phyloP scores from a whole-genome alignment of 768 basidiomycete genomes.

The Boletus subcaerulescens region DNA sequence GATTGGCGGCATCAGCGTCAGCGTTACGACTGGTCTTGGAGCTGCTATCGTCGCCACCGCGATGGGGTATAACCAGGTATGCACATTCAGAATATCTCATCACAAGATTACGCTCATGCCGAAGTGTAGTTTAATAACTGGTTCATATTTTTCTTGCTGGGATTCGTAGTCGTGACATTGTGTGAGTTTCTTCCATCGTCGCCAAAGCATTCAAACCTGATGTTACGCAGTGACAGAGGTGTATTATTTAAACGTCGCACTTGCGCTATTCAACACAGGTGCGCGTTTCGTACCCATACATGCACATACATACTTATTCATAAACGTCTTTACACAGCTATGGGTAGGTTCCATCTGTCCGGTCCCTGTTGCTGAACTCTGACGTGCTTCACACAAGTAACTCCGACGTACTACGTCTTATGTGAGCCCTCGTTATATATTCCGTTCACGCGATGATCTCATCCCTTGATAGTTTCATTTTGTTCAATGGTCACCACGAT shows the following conservation, averaged over 20 bases:
- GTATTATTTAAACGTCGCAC: constrained; percentile 92
- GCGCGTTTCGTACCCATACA: constrained; percentile 21
- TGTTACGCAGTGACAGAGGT: constrained; percentile 71
- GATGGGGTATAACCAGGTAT: constrained; percentile 73
- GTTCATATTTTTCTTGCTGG: constrained; percentile 88
- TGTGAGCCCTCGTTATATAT: constrained; percentile 45
- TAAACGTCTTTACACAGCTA: constrained; percentile 39
- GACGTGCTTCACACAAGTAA: constrained; percentile 47
- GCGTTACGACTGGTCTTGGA: constrained; percentile 92
- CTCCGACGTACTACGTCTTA: constrained; percentile 84
- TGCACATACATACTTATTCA: constrained; percentile 1
- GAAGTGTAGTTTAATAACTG: constrained; percentile 74
- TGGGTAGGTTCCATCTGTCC: constrained; percentile 48
- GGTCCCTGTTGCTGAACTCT: constrained; percentile 2
- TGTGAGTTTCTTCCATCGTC: constrained; percentile 41
- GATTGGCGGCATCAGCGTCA: constrained; percentile 94
- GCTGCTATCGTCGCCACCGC: constrained; percentile 82
- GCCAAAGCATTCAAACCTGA: constrained; percentile 1
- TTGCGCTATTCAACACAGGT: constrained; percentile 94
- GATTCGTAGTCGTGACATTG: constrained; percentile 80
- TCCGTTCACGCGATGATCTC: not conserved
- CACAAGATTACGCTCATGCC: not conserved
- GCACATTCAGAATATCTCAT: constrained; percentile 15
- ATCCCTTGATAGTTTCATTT: constrained; percentile 56
- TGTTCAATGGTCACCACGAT: constrained; percentile 83